Percentiles rank a stretch among this genome's conserved stretches.
phyloP scores from a whole-genome alignment of 1,284 basidiomycete species.

The Cystobasidiaceae sp. region DNA sequence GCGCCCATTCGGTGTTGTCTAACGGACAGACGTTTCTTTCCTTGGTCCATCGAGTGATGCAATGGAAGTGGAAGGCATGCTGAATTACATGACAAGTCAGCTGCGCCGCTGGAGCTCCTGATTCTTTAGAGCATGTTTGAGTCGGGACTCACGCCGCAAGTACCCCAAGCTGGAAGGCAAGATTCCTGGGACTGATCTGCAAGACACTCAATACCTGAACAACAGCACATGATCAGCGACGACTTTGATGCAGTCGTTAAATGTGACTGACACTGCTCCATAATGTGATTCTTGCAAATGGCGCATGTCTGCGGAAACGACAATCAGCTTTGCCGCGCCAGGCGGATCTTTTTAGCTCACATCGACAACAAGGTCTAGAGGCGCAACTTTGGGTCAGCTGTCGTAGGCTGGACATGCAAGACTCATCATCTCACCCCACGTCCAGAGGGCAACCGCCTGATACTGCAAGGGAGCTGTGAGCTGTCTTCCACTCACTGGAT shows the following conservation, averaged over 20 bases:
- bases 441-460: slow-evolving; percentile 91
- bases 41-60: slow-evolving; percentile 98
- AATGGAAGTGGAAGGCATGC: slow-evolving; percentile 99
- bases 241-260: too few species aligned
- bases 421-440: slow-evolving; percentile 66
- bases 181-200: slow-evolving; percentile 95
- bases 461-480: slow-evolving; percentile 53
- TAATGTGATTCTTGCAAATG: slow-evolving; percentile 91
- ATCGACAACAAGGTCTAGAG: slow-evolving; percentile 56
- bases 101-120: too few species aligned
- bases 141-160: slow-evolving; percentile 74
- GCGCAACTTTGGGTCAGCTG: slow-evolving; percentile 44
- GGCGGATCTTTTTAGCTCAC: background rate
- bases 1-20: slow-evolving; percentile 87
- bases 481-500: too few species aligned
- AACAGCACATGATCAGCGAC: slow-evolving; percentile 1
- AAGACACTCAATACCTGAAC: slow-evolving; percentile 94
- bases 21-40: slow-evolving; percentile 98
- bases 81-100: slow-evolving; percentile 45
- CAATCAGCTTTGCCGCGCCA: background rate
- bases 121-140: slow-evolving; percentile 1
- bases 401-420: background rate
- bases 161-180: slow-evolving; percentile 98
- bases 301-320: slow-evolving; percentile 52
- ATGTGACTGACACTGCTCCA: slow-evolving; percentile 79